These are phyloP conservation scores for Pseudofabraea citricarpa DNA, from an alignment of 2,329 filamentous ascomycete genomes.

Conservation along the genomic window DNA sequence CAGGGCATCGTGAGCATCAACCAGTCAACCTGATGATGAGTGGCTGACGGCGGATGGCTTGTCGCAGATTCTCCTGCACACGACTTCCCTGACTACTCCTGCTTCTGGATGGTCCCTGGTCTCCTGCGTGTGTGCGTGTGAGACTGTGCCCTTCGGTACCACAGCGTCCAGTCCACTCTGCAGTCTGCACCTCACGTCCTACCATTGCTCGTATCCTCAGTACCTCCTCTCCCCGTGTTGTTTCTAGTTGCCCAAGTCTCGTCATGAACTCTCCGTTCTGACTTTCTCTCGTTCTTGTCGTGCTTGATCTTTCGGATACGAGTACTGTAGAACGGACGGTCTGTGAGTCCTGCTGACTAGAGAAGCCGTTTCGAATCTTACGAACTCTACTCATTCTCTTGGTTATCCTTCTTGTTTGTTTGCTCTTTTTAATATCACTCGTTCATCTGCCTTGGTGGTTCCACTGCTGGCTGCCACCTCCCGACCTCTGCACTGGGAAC, in stretches of 20 bases:
- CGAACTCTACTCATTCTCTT: conserved; percentile 18
- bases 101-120: too few relatives aligned
- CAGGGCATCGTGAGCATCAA: too few relatives aligned
- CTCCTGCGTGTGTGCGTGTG: neutral
- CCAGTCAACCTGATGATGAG: too few relatives aligned
- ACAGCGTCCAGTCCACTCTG: too few relatives aligned
- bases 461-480: neutral
- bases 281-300: neutral
- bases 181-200: too few relatives aligned
- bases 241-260: neutral
- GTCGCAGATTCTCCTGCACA: neutral
- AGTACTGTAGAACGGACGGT: conserved; percentile 7
- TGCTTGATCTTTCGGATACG: conserved; percentile 3
- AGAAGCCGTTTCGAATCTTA: conserved; percentile 20
- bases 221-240: neutral
- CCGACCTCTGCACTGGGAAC: neutral
- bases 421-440: conserved; percentile 5
- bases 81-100: too few relatives aligned
- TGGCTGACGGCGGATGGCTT: neutral
- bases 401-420: conserved; percentile 13
- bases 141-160: neutral
- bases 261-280: neutral
- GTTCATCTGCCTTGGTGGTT: neutral
- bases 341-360: conserved; percentile 11
- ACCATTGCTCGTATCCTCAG: conserved; percentile 6